phyloP scores from a whole-genome alignment of 495 filamentous ascomycete species.

The Penicillium flavigenum region DNA sequence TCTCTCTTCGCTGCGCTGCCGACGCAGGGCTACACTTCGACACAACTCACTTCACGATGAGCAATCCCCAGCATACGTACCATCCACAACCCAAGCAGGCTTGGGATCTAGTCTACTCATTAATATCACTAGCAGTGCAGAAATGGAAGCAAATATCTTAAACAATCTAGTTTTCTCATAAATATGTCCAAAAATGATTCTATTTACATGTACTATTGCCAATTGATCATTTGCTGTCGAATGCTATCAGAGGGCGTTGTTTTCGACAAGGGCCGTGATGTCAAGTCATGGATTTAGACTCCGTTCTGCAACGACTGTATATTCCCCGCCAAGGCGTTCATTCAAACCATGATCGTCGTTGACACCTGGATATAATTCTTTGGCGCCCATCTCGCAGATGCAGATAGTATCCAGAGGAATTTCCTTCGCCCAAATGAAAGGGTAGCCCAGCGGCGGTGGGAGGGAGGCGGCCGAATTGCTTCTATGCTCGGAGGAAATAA shows the following conservation, averaged over 20 bases:
- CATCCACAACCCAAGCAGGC: slow-evolving; percentile 25
- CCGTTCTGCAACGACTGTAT: slow-evolving; percentile 41
- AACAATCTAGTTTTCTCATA: not conserved
- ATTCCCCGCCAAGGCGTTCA: slow-evolving; percentile 43
- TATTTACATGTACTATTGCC: not conserved
- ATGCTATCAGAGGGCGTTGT: not conserved
- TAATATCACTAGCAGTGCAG: slow-evolving; percentile 10
- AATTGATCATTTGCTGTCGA: not conserved
- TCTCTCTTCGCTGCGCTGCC: not conserved
- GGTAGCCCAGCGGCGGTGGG: slow-evolving; percentile 8
- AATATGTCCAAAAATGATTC: not conserved
- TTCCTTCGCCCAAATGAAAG: slow-evolving; percentile 60
- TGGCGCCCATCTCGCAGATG: slow-evolving; percentile 79
- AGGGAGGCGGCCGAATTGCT: not conserved
- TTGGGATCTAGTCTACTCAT: slow-evolving; percentile 19
- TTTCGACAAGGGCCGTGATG: not conserved
- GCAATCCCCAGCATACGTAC: slow-evolving; percentile 4
- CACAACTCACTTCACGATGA: not conserved
- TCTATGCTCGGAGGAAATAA: not conserved
- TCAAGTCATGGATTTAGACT: slow-evolving; percentile 20
- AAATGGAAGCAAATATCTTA: slow-evolving; percentile 1
- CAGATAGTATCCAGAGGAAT: slow-evolving; percentile 61
- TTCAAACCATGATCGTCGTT: slow-evolving; percentile 29
- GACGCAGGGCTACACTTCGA: not conserved
- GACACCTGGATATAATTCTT: slow-evolving; percentile 45